Base-by-base conservation (phyloP, 306 rosid genomes). In the Potentilla sterilis region DNA sequence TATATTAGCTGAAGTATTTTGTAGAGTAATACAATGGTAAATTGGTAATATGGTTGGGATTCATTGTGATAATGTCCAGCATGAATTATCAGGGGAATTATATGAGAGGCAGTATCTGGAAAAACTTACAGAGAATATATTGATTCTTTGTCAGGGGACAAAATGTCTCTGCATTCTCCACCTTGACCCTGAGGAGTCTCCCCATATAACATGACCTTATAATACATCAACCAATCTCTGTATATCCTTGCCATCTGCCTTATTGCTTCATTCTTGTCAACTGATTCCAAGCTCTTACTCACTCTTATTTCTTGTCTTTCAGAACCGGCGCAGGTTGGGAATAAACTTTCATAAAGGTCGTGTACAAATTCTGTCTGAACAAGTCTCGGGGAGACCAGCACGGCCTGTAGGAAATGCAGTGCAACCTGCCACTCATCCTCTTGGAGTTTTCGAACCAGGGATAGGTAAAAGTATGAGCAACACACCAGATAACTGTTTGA, bases 361-460 rank as follows among this genome's bases (percentile, higher is more conserved):
- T 85, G 80, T 47, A 92, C 91, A 58, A 89, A 86, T 77, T 87
- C 97, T 1, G 77, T 73, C 77, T 86, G 82, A 81, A 91, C 86
- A 78, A 89, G 76, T 43, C 16, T 78, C 5, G 97, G 97, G 4
- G 87, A 84, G 12, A 91, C 97, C 85, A 89, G 73, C 19, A 91
- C 85, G 14, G 97, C 89, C 80, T 91, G 97, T 3, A 91, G 86
- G 79, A 91, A 89, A 89, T 91, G 92, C 67, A 89, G 83, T 2
- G 92, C 97, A 48, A 90, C 85, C 70, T 91, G 97, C 92, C 93
- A 91, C 78, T 89, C 94, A 64, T 91, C 93, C 43, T 86, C 83
- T 34, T 83, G 94, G 19, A 91, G 86, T 7, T 76, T 91, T 72
- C 89, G 84, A 9, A 91, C 89, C 37, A 86, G 69, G 0, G 97